Conservation (phyloP, 441 rosid genomes). For the Pelargonium australe region DNA sequence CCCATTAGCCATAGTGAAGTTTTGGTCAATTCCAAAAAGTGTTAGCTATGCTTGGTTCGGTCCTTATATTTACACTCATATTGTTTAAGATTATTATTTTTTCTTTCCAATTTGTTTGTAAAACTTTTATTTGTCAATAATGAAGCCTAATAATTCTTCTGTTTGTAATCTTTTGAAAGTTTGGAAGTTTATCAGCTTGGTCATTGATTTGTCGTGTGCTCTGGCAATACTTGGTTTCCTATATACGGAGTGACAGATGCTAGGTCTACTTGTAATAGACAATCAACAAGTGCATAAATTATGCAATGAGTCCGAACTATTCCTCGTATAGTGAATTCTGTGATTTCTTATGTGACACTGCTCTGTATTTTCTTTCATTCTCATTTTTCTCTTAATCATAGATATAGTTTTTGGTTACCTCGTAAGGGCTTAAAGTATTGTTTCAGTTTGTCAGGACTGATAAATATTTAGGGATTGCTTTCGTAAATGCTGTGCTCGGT, state of each 20-base stretch:
- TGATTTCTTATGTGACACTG: too few relatives aligned
- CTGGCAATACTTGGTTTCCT: too few relatives aligned
- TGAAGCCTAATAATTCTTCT: neutral
- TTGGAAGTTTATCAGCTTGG: too few relatives aligned
- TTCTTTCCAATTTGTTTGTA: neutral
- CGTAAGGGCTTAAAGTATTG: too few relatives aligned
- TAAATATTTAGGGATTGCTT: neutral
- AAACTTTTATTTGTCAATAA: neutral
- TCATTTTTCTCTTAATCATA: too few relatives aligned
- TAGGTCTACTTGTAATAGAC: neutral
- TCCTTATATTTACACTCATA: too few relatives aligned
- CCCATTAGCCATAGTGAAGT: neutral
- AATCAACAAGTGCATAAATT: neutral
- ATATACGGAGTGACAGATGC: neutral
- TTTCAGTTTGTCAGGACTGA: neutral
- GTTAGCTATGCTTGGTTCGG: neutral
- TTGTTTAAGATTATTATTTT: too few relatives aligned
- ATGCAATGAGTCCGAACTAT: neutral
- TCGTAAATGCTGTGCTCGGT: too few relatives aligned
- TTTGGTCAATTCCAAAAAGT: neutral
- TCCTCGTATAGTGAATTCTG: too few relatives aligned
- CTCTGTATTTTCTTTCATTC: too few relatives aligned
- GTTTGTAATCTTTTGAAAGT: neutral
- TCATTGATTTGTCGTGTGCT: neutral
- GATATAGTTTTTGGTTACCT: too few relatives aligned